phyloP scores from a whole-genome alignment of 176 grass and related monocot species.

The Raddia distichophylla region DNA sequence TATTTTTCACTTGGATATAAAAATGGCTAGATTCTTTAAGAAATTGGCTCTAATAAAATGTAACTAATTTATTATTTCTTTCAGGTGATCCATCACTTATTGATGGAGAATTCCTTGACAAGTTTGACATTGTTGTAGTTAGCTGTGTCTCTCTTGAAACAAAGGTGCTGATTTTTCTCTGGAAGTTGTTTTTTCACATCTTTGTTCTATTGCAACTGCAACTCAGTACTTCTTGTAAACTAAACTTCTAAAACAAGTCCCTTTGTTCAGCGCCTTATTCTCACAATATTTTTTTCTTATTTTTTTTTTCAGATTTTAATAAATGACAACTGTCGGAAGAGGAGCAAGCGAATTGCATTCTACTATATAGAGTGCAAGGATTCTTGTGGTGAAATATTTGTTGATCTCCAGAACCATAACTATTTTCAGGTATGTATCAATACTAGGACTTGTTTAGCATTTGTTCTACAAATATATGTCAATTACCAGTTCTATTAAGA shows the following conservation, averaged over 20 bases:
- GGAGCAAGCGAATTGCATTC: slow-evolving; percentile 83
- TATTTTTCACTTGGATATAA: not conserved
- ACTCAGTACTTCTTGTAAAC: not conserved
- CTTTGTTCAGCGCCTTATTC: not conserved
- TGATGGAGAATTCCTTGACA: slow-evolving; percentile 81
- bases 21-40: not conserved
- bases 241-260: not conserved
- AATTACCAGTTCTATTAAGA: not conserved
- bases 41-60: not conserved
- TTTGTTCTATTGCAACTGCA: not conserved
- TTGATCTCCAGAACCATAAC: slow-evolving; percentile 78
- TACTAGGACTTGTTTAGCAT: not conserved
- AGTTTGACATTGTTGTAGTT: slow-evolving; percentile 87
- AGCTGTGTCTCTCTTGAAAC: slow-evolving; percentile 66
- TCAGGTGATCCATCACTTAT: slow-evolving; percentile 76
- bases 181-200: slow-evolving; percentile 16
- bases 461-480: slow-evolving; percentile 6
- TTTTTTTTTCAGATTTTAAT: slow-evolving; percentile 62
- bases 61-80: slow-evolving; percentile 41
- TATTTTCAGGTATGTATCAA: slow-evolving; percentile 71
- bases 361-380: slow-evolving; percentile 82
- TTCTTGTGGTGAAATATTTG: slow-evolving; percentile 98
- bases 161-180: slow-evolving; percentile 62
- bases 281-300: slow-evolving; percentile 33
- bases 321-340: slow-evolving; percentile 81